phyloP scores from a whole-genome alignment of 129 eudicot genomes.

The sunflower (Helianthus annuus) region DNA sequence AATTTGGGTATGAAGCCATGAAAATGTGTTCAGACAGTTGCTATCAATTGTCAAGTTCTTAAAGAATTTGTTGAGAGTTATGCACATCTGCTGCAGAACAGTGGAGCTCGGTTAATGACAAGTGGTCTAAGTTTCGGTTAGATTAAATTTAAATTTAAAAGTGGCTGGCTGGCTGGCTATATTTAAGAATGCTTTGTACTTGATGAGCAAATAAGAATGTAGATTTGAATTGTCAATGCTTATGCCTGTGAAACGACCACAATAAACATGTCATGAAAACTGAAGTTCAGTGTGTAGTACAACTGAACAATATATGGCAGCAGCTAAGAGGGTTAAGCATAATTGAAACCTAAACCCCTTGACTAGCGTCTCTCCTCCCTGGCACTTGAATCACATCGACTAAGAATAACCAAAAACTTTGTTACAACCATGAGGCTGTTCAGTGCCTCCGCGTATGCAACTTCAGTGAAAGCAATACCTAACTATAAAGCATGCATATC shows the following conservation, averaged over 20 bases:
- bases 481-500: neutral
- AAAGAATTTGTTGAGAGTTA: neutral
- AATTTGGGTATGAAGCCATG: neutral
- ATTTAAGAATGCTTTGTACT: neutral
- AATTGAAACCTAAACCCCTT: slow-evolving; percentile 13
- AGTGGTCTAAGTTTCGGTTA: neutral
- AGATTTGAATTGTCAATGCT: slow-evolving; percentile 8
- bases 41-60: slow-evolving; percentile 1
- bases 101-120: neutral
- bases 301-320: neutral
- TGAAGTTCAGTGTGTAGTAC: slow-evolving; percentile 15
- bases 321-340: neutral
- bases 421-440: neutral
- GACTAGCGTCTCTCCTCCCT: neutral
- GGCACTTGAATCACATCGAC: neutral
- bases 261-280: slow-evolving; percentile 13
- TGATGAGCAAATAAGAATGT: neutral
- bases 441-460: neutral
- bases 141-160: neutral
- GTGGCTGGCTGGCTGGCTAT: neutral
- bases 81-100: slow-evolving; percentile 1
- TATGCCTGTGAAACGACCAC: slow-evolving; percentile 2
- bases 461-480: neutral
- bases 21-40: neutral
- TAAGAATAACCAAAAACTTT: neutral